phyloP scores from a whole-genome alignment of 2,329 filamentous ascomycete genomes.

The Fonsecaea pedrosoi region DNA sequence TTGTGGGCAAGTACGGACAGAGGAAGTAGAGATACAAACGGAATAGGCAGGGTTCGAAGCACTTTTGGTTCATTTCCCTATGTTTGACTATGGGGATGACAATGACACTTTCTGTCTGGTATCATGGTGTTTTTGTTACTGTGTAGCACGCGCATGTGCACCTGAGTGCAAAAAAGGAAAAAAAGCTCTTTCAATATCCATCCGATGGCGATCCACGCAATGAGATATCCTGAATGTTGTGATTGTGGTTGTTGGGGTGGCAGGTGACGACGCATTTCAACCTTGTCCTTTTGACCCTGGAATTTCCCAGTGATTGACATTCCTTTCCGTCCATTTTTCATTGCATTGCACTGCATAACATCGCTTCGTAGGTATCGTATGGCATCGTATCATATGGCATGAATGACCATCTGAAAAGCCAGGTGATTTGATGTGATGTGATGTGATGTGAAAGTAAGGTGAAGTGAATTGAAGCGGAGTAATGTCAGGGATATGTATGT shows the following conservation, averaged over 20 bases:
- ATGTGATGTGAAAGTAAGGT: too few relatives aligned
- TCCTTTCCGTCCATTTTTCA: too few relatives aligned
- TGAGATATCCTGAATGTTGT: slow-evolving; percentile 5
- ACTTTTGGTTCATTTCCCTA: not conserved
- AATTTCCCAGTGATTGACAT: not conserved
- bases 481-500: too few relatives aligned
- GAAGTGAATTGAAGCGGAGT: too few relatives aligned
- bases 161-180: not conserved
- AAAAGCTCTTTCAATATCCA: not conserved
- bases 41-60: not conserved
- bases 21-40: slow-evolving; percentile 1
- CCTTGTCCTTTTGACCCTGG: not conserved
- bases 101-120: too few relatives aligned
- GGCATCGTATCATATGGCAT: too few relatives aligned
- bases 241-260: not conserved
- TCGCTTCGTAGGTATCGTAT: too few relatives aligned
- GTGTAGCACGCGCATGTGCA: not conserved
- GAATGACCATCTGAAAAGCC: too few relatives aligned
- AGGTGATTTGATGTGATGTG: too few relatives aligned
- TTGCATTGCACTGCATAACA: too few relatives aligned
- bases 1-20: not conserved
- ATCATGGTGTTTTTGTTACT: not conserved
- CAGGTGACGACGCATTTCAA: not conserved
- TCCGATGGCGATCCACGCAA: slow-evolving; percentile 2
- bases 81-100: not conserved